Base-by-base conservation (phyloP, 2,329 filamentous ascomycete species). In the Arthrocladium fulminans region DNA sequence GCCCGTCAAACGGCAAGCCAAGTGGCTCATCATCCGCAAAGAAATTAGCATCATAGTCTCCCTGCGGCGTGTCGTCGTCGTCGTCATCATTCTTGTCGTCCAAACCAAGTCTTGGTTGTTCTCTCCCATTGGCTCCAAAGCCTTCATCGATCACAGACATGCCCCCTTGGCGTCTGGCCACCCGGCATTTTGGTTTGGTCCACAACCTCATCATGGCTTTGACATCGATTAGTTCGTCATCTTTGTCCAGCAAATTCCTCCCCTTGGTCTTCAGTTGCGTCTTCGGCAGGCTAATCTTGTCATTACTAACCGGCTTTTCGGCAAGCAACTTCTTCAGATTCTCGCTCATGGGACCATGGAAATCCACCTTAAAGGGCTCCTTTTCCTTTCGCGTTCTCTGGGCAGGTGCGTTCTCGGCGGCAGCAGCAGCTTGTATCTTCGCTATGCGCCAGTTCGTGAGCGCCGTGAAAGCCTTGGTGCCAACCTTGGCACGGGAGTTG, bases 391-490 rank as follows among this genome's bases (percentile, higher is more conserved):
- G 80, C 59, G 82, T 80, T 54, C 82, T 61, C 43, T 47, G 63
- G 15, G 61, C 57, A 13, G 61, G 66, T 25, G 69, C 70, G 12
- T 77, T 73, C 7, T 76, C 71, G 6, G 80, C 74, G 15, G 38
- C 22, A 65, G 89, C 88, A 59, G 65, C 73, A 48, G 81, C 77
- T 59, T 97, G 97, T 66, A 98, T 92, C 62, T 88, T 88, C 54
- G 86, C 79, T 62, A 98, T 97, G 57, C 90, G 84, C 92, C 92
- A 98, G 67, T 98, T 92, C 65, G 97, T 92, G n/a, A 92, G 90
- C 42, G 88, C 94, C 4, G 85, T 84, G 90, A 92, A 98, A 61
- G 96, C 96, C 75, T 95, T 97, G 38, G 55, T 55, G 29, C 54
- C 54, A 19, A 45, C 50, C 46, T 59, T 59, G 3, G 57, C 55